These are phyloP conservation scores for Pholiota adiposa DNA, from an alignment of 1,284 basidiomycete species.

Conservation along the genomic window DNA sequence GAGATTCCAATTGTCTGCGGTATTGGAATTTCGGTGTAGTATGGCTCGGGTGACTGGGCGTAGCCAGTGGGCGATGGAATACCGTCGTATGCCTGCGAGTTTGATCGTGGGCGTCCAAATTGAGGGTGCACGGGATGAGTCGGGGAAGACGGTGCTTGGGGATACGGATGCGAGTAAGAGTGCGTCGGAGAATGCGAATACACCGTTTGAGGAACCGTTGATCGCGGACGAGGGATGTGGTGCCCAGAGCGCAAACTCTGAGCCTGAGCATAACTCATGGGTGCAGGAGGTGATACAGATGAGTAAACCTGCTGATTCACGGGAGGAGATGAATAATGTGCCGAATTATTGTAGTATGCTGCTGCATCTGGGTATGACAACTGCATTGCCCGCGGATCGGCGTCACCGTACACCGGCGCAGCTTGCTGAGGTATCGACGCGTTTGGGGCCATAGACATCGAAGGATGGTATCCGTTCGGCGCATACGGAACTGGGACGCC, in stretches of 20 bases:
- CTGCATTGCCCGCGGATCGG: slow-evolving; percentile 22
- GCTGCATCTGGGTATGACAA: slow-evolving; percentile 23
- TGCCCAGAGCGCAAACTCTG: slow-evolving; percentile 23
- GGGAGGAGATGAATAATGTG: slow-evolving; percentile 23
- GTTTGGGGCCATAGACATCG: slow-evolving; percentile 13
- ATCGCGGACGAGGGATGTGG: slow-evolving; percentile 26
- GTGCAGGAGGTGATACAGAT: slow-evolving; percentile 20
- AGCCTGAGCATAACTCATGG: slow-evolving; percentile 23
- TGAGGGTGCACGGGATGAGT: slow-evolving; percentile 24
- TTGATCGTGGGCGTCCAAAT: slow-evolving; percentile 23
- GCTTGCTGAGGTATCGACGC: slow-evolving; percentile 22
- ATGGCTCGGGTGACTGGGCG: slow-evolving; percentile 13
- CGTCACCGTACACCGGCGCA: slow-evolving; percentile 22
- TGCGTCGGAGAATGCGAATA: slow-evolving; percentile 29
- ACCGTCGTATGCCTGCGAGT: slow-evolving; percentile 22
- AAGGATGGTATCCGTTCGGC: slow-evolving; percentile 21
- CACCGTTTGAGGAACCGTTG: slow-evolving; percentile 22
- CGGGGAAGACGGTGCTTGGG: slow-evolving; percentile 25
- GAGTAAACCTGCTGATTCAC: slow-evolving; percentile 25
- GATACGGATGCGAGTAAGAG: slow-evolving; percentile 31
- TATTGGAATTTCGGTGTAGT: slow-evolving; percentile 30
- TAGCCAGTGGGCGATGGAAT: slow-evolving; percentile 18
- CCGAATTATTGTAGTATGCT: slow-evolving; percentile 19
- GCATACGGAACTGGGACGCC: slow-evolving; percentile 20
- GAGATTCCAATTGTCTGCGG: slow-evolving; percentile 39